phyloP scores from a whole-genome alignment of 441 rosid species.

The Macaranga tanarius region DNA sequence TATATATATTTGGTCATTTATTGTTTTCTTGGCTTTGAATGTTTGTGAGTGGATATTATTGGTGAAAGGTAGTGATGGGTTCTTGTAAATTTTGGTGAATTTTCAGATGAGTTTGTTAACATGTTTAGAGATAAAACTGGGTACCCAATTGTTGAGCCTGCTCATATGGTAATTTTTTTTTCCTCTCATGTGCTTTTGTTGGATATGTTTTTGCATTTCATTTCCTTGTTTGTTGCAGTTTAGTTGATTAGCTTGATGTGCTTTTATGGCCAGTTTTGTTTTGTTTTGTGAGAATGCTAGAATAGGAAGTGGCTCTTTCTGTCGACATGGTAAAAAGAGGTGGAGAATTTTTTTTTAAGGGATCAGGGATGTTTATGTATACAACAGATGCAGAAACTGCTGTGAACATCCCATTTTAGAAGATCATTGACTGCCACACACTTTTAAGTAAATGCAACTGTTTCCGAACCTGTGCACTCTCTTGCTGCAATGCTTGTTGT shows the following conservation, averaged over 20 bases:
- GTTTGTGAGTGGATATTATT: neutral
- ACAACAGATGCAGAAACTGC: neutral
- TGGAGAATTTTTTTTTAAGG: neutral
- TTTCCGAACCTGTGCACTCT: too few relatives aligned
- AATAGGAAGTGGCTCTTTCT: neutral
- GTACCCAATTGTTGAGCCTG: conserved; percentile 81
- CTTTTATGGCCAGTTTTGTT: too few relatives aligned
- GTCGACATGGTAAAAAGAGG: neutral
- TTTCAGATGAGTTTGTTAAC: conserved; percentile 84
- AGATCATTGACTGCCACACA: too few relatives aligned
- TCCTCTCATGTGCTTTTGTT: too few relatives aligned
- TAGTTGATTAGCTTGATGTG: neutral
- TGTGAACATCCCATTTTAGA: neutral
- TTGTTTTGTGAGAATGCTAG: neutral
- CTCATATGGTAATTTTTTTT: conserved; percentile 69
- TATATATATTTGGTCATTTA: neutral
- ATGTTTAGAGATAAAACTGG: conserved; percentile 78
- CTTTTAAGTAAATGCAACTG: neutral
- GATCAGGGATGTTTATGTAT: neutral
- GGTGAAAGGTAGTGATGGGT: neutral
- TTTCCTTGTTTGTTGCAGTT: neutral
- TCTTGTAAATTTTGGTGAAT: neutral
- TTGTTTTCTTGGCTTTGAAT: neutral
- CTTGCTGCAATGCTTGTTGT: too few relatives aligned
- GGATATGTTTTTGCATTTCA: neutral